A percentile compares a stretch with the other conserved stretches of the same genome.
Conservation (phyloP, 2,329 filamentous ascomycete species). For the Sarocladium kiliense region DNA sequence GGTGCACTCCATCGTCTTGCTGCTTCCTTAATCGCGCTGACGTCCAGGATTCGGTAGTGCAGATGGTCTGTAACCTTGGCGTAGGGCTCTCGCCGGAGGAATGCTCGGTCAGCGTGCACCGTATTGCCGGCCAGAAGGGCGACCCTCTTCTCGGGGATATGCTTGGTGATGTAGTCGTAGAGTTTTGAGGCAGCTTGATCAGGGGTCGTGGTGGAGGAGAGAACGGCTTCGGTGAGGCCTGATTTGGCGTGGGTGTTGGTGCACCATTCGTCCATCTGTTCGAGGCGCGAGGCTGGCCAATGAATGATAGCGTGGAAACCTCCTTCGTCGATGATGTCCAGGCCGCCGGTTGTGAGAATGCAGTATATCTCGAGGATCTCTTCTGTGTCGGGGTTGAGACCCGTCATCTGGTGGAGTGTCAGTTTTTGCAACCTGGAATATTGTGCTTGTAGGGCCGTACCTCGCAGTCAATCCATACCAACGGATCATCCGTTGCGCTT, state of each 20-base stretch:
- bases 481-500: constrained; percentile 43
- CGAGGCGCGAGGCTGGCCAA: constrained; percentile 63
- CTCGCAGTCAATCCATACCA: constrained; percentile 81
- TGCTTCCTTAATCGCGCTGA: constrained; percentile 89
- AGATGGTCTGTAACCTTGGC: constrained; percentile 67
- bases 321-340: constrained; percentile 67
- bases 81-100: constrained; percentile 73
- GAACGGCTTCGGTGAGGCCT: constrained; percentile 74
- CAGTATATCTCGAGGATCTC: constrained; percentile 89
- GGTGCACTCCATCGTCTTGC: constrained; percentile 68
- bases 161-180: constrained; percentile 69
- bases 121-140: constrained; percentile 87
- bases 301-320: constrained; percentile 81
- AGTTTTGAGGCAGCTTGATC: constrained; percentile 67
- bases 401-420: constrained; percentile 65
- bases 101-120: constrained; percentile 83
- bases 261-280: constrained; percentile 87
- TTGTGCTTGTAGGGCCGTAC: constrained; percentile 22
- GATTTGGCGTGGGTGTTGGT: constrained; percentile 70
- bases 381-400: constrained; percentile 65
- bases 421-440: background rate
- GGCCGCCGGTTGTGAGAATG: constrained; percentile 77
- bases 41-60: constrained; percentile 87
- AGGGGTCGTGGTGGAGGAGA: constrained; percentile 67
- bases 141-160: constrained; percentile 60